Evolutionary conservation across 306 rosid genomes (phyloP).

Genomic region (Adenanthera pavonina): DNA sequence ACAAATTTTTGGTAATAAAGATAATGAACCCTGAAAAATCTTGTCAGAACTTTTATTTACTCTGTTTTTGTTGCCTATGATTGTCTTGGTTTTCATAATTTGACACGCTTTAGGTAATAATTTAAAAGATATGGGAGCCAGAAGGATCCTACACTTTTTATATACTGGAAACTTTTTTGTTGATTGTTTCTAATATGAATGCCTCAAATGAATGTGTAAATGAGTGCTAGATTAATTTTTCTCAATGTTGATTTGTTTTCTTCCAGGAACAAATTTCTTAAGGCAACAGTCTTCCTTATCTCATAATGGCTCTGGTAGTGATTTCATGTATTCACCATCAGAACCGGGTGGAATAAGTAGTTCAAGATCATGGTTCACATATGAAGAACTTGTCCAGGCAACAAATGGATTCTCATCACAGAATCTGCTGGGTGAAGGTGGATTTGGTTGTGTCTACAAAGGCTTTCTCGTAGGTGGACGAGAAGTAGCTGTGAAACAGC

Average conservation of each 20-base stretch:
- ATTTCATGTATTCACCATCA: constrained; percentile 64
- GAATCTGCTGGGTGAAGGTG: constrained; percentile 95
- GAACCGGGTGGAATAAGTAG: constrained; percentile 73
- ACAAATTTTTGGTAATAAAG: constrained; percentile 15
- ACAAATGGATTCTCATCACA: constrained; percentile 72
- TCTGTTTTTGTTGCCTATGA: background rate
- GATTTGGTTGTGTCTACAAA: constrained; percentile 98
- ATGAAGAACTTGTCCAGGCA: constrained; percentile 85
- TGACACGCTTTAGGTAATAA: background rate
- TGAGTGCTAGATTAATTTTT: constrained; percentile 19
- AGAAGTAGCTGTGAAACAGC: constrained; percentile 94
- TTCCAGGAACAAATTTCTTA: constrained; percentile 71
- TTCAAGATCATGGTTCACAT: constrained; percentile 79
- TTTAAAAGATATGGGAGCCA: constrained; percentile 17
- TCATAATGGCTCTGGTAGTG: constrained; percentile 66
- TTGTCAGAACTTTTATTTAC: constrained; percentile 27
- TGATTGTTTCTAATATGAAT: background rate
- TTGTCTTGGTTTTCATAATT: constrained; percentile 8
- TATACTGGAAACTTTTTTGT: background rate
- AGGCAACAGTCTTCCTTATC: constrained; percentile 63
- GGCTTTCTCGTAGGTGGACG: constrained; percentile 83
- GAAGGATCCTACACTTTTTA: constrained; percentile 29
- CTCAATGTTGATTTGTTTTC: constrained; percentile 39
- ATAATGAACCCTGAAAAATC: constrained; percentile 13
- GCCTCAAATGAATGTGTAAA: constrained; percentile 10